These are phyloP conservation scores for Phytophthora constricta DNA, from an alignment of 352 stramenopile species.

Conservation along the genomic window DNA sequence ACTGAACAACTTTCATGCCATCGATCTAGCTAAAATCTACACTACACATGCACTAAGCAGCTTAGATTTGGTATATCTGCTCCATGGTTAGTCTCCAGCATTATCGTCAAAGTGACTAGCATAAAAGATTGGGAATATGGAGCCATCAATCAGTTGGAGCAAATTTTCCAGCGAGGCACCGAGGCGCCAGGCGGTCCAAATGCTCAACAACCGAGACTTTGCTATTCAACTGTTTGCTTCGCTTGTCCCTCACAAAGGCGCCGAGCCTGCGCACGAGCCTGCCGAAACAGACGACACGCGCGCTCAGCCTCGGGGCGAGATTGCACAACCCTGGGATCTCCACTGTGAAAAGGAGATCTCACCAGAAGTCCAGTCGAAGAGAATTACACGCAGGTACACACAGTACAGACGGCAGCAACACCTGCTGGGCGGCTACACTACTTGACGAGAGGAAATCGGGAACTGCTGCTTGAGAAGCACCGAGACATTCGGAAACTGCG, in stretches of 20 bases:
- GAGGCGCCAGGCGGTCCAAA: constrained; percentile 60
- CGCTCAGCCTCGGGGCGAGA: constrained; percentile 69
- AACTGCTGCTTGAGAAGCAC: constrained; percentile 13
- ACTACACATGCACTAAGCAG: too few relatives aligned
- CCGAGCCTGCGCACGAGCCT: constrained; percentile 17
- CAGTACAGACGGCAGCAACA: not conserved
- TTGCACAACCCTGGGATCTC: constrained; percentile 84
- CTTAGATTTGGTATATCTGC: constrained; percentile 66
- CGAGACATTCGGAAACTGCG: not conserved
- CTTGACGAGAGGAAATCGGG: constrained; percentile 16
- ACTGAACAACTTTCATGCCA: too few relatives aligned
- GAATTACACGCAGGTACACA: constrained; percentile 3
- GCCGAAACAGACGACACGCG: constrained; percentile 26
- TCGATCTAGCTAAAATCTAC: too few relatives aligned
- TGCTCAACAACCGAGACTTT: constrained; percentile 90
- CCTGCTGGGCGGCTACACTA: constrained; percentile 1
- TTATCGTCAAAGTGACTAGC: constrained; percentile 87
- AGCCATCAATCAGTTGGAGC: constrained; percentile 90
- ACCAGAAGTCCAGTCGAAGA: constrained; percentile 77
- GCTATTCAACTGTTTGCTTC: constrained; percentile 92
- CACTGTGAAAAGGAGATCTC: constrained; percentile 88
- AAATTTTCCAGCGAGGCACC: constrained; percentile 66
- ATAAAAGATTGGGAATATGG: constrained; percentile 93
- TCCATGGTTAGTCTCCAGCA: constrained; percentile 92
- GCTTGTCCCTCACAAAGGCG: constrained; percentile 86